These are phyloP conservation scores for Colletotrichum tabaci DNA, from an alignment of 2,329 filamentous ascomycete genomes.

Conservation along the genomic window DNA sequence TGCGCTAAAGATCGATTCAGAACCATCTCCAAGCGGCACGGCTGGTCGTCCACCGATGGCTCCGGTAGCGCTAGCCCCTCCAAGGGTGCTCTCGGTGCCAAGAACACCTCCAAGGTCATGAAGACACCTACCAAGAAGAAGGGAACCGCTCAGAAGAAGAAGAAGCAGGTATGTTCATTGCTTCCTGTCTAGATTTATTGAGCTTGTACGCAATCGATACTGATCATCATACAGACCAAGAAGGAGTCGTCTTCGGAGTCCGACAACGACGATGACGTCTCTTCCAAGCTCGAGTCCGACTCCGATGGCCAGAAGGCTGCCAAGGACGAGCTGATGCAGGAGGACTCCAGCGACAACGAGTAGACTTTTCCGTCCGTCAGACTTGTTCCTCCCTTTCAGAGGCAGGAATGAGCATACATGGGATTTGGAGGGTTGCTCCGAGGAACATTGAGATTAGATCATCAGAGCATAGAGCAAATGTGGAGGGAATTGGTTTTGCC, in stretches of 20 bases:
- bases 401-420: not conserved
- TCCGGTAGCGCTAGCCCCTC: slow-evolving; percentile 45
- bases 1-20: slow-evolving; percentile 60
- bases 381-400: not conserved
- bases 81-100: slow-evolving; percentile 42
- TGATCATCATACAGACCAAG: slow-evolving; percentile 1
- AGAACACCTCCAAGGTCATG: slow-evolving; percentile 51
- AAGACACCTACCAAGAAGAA: slow-evolving; percentile 52
- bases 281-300: slow-evolving; percentile 32
- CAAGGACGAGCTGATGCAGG: slow-evolving; percentile 10
- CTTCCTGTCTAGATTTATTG: not conserved
- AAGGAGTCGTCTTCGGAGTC: not conserved
- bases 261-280: slow-evolving; percentile 25
- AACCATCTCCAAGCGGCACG: slow-evolving; percentile 57
- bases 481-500: not conserved
- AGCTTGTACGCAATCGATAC: not conserved
- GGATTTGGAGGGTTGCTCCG: not conserved
- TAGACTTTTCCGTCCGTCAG: not conserved
- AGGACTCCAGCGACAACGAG: not conserved
- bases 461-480: not conserved
- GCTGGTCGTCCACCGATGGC: slow-evolving; percentile 52
- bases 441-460: not conserved
- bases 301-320: slow-evolving; percentile 29
- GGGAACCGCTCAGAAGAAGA: slow-evolving; percentile 46
- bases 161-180: slow-evolving; percentile 21